phyloP scores from a whole-genome alignment of 2,329 filamentous ascomycete species.

The Cadophora gregata region DNA sequence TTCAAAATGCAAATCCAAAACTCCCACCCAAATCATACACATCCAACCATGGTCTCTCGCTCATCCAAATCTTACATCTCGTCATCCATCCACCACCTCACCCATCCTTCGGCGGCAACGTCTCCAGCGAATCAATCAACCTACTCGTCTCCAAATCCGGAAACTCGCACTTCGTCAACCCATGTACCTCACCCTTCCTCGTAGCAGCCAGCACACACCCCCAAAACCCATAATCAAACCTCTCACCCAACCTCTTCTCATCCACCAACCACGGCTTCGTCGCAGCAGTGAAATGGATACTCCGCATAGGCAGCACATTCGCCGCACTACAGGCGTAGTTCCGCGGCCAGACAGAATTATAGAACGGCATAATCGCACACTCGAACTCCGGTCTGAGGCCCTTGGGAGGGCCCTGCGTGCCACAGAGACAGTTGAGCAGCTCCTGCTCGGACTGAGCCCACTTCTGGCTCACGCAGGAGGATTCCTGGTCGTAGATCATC shows the following conservation, averaged over 20 bases:
- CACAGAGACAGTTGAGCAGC: conserved; percentile 26
- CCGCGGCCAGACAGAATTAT: conserved; percentile 22
- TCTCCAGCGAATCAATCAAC: conserved; percentile 12
- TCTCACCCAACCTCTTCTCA: conserved; percentile 1
- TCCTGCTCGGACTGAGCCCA: conserved; percentile 25
- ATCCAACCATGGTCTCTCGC: background rate
- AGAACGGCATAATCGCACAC: conserved; percentile 23
- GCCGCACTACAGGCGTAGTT: conserved; percentile 20
- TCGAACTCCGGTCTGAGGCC: conserved; percentile 19
- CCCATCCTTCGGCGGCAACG: conserved; percentile 1
- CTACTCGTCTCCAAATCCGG: conserved; percentile 16
- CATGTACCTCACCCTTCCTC: background rate
- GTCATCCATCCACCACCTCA: background rate
- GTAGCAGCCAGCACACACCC: conserved; percentile 18
- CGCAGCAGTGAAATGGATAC: conserved; percentile 25
- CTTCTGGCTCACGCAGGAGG: conserved; percentile 13
- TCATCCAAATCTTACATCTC: too few species aligned
- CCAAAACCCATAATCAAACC: conserved; percentile 26
- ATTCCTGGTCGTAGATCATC: conserved; percentile 21
- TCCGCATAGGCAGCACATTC: conserved; percentile 23
- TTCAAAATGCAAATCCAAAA: background rate
- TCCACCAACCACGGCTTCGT: conserved; percentile 25
- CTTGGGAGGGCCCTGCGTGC: background rate
- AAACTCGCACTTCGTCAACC: conserved; percentile 15
- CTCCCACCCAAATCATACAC: conserved; percentile 3